Base-by-base conservation (phyloP, 768 basidiomycete species). In the Albatrellus ellisii region DNA sequence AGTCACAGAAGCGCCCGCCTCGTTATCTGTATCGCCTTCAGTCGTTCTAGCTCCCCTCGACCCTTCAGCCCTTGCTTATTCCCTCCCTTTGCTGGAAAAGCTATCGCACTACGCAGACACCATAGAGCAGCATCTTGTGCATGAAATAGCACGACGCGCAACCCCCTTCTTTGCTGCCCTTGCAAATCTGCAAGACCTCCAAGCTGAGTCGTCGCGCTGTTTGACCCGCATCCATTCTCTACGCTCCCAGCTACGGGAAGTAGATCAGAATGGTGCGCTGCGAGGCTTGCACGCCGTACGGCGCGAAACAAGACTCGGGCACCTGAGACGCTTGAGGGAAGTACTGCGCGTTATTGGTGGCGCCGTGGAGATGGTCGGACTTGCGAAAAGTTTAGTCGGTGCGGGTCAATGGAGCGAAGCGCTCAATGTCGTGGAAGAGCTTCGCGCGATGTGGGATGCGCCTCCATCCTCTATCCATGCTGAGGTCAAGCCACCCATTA, bases 121-220 rank as follows among this genome's bases (percentile, higher is more conserved):
- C 1, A 75, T 98, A 47, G 95, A 99, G 56, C 79, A 89, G 46
- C 94, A 99, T 59, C 82, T 99, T 43, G 75, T 92, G 4, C 78
- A 78, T 46, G 95, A 98, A 60, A 92, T 99, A 34, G 83, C 84
- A 7, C 65, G 83, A 8, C 82, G 94, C 11, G 88, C 91, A 0
- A 74, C 86, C 1, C 89, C 90, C 1, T 99, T 99, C 72, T 99
- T 98, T 54, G 82, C 92, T 4, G 95, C 95, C 6, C 73, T 99
- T 27, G 75, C 89, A 6, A 99, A 99, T 59, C 68, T 99, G 6
- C 86, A 95, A 54, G 83, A 89, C 48, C 73, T 99, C 9, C 89
- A 91, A 54, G 74, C 83, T 4, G 89, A 95, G 56, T 92, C 90
- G 0, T 73, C 81, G 36, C 72, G 77, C 36, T 92, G 91, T 54